phyloP scores from a whole-genome alignment of 495 filamentous ascomycete species.

The Podospora pseudocomata region DNA sequence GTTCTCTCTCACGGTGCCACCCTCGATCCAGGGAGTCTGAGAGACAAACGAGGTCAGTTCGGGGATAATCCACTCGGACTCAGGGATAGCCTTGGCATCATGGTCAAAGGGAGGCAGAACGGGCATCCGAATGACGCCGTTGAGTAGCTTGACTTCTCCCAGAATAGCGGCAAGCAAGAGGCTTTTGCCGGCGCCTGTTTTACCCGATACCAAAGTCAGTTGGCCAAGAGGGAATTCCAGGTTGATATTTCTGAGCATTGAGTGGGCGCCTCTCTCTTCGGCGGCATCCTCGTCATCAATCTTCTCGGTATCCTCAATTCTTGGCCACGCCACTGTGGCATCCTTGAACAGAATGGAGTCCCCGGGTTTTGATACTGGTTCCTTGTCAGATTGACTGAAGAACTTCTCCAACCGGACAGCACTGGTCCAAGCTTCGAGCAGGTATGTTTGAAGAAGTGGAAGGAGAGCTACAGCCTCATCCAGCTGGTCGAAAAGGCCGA shows the following conservation, averaged over 20 bases:
- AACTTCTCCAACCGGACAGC: conserved; percentile 29
- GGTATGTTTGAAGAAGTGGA: conserved; percentile 23
- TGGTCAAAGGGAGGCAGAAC: conserved; percentile 30
- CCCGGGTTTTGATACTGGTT: conserved; percentile 16
- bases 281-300: conserved; percentile 17
- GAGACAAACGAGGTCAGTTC: conserved; percentile 59
- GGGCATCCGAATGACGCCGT: conserved; percentile 45
- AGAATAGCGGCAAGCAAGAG: conserved; percentile 54
- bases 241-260: conserved; percentile 49
- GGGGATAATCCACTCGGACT: conserved; percentile 59
- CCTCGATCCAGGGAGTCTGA: conserved; percentile 58
- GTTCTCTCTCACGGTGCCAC: conserved; percentile 52
- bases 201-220: conserved; percentile 57
- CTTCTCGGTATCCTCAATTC: conserved; percentile 18
- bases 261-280: conserved; percentile 21
- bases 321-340: conserved; percentile 31
- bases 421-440: conserved; percentile 31
- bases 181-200: conserved; percentile 58
- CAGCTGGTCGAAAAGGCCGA: conserved; percentile 32
- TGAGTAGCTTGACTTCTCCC: conserved; percentile 51
- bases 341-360: conserved; percentile 23
- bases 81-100: conserved; percentile 25
- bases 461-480: conserved; percentile 26
- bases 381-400: conserved; percentile 24
- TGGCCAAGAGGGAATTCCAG: conserved; percentile 55